These are phyloP conservation scores for Neurospora sp. DNA, from an alignment of 495 filamentous ascomycete species.

Conservation along the genomic window DNA sequence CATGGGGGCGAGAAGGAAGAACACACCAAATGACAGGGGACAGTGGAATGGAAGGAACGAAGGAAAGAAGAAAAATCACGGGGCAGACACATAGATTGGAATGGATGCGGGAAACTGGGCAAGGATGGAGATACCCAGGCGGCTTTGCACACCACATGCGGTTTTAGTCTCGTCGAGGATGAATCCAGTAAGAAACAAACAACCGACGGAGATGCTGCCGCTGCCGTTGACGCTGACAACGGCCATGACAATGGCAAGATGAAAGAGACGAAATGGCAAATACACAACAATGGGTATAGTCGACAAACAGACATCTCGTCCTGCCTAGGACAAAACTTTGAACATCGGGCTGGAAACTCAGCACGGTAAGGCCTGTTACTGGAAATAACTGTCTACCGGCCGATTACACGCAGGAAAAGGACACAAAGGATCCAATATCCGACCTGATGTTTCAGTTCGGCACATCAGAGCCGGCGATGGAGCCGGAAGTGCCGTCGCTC, in stretches of 20 bases:
- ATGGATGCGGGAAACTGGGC: neutral
- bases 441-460: neutral
- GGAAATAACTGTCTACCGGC: neutral
- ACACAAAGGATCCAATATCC: neutral
- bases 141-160: neutral
- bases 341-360: neutral
- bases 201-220: neutral
- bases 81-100: neutral
- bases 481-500: neutral
- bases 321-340: neutral
- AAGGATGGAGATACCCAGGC: neutral
- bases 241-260: neutral
- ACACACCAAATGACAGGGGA: neutral
- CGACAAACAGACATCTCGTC: neutral
- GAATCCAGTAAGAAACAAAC: neutral
- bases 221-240: neutral
- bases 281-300: neutral
- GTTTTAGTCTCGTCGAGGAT: neutral
- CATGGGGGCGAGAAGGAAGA: neutral
- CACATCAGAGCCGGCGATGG: neutral
- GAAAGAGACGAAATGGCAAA: neutral
- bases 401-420: neutral
- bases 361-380: neutral
- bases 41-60: neutral
- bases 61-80: neutral